Evolutionary conservation across 83 land plant species (phyloP), one percentile per base, ranked within the genome.

Genomic region (Picea abies): DNA sequence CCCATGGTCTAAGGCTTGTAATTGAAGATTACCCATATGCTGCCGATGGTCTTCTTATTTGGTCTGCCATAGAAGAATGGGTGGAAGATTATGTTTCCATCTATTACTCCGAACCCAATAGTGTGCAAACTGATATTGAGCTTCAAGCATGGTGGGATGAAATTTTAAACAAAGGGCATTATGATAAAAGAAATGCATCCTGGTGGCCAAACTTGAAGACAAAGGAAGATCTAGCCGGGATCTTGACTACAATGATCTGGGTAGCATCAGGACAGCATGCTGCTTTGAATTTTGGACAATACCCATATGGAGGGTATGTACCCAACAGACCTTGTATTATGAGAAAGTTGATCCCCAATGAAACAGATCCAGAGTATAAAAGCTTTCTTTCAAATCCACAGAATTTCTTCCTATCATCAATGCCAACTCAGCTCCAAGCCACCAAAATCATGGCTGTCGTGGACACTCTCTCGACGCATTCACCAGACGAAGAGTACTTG

Each of bases 21-120:
- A 88, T 94, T 66, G 97, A 93, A 70, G 99, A 96, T 82, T 96
- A 94, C 82, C 98, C 98, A 15, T 96, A 90, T 84, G 98, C 97
- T 5, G 90, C 91, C 10, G 98, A 96, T 84, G 97, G 97, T 2
- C 90, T 96, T 15, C 92, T 90, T 19, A 81, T 96, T 47, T 96
- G 98, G 98, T 77, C 81, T 47, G 94, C 97, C 22, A 88, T 94
- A 0, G 64, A 91, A 67, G 88, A 92, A 16, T 93, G 96, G 93
- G 90, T 91, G 0, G 69, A 77, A 41, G 87, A 86, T 16, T 94
- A 93, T 78, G 91, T 96, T 14, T 78, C 39, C 39, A 86, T 88
- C 62, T 91, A 81, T 84, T 96, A 96, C 77, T n/a, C 82, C 0
- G 86, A 90, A n/a, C 82, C 87, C 22, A 78, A 85, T 26, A 66